Evolutionary conservation across 208 protist species (phyloP).

Genomic region (Trichomonas tenax): DNA sequence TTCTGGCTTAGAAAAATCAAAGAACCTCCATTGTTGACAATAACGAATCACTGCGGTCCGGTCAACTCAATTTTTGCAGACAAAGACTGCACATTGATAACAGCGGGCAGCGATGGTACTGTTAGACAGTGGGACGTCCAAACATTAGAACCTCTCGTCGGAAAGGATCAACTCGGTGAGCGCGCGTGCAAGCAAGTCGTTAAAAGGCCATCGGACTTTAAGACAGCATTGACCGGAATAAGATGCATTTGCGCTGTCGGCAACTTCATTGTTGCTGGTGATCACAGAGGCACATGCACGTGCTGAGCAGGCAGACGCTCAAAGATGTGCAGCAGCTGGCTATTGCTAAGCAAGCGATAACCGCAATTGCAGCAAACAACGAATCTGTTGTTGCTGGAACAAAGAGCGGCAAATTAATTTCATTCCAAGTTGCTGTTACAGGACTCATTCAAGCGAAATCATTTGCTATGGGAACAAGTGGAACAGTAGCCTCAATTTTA

Average conservation of each 20-base stretch:
- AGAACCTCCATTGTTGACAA: background rate
- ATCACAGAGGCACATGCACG: background rate
- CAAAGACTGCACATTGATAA: background rate
- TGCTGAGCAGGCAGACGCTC: background rate
- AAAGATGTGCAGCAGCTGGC: background rate
- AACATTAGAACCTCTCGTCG: background rate
- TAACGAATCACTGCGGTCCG: background rate
- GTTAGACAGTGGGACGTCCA: background rate
- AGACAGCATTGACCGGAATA: background rate
- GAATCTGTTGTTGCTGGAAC: background rate
- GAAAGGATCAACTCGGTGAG: background rate
- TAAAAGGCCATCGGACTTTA: background rate
- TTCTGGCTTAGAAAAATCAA: background rate
- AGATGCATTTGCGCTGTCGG: background rate
- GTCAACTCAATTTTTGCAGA: background rate
- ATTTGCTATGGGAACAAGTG: background rate
- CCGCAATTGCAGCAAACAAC: background rate
- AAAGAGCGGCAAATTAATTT: background rate
- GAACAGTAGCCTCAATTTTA: background rate
- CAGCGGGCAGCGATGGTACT: background rate
- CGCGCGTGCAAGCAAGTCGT: background rate
- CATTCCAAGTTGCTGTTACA: background rate
- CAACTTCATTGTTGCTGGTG: background rate
- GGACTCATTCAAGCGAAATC: background rate
- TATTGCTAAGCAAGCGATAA: background rate